Evolutionary conservation across 768 basidiomycete genomes (phyloP), one percentile per base, ranked within the genome.

Genomic region (Hypholoma sublateritium): DNA sequence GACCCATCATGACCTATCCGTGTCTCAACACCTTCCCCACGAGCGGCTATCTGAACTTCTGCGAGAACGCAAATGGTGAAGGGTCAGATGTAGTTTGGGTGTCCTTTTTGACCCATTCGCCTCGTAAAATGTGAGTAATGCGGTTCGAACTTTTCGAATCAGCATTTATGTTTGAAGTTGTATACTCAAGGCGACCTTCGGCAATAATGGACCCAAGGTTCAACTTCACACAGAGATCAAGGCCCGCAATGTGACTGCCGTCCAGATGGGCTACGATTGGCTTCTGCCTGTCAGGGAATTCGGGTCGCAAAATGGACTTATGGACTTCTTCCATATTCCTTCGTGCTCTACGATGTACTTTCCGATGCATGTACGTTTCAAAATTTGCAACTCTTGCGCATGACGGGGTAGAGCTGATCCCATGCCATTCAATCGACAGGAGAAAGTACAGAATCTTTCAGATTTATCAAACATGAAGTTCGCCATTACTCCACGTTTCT

Each of bases 271-370:
- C 42, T 46, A 59, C 45, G 67, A 66, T 55, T 68, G 63, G 62
- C 57, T 68, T 46, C 49, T 68, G 22, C 60, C 61, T 9, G 54
- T 68, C 50, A 65, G 62, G 21, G 65, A 68, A 39, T 62, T 63
- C 48, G 25, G 11, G 25, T 59, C 57, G 49, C 49, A 58, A 7
- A 57, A 65, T 50, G 63, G 64, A 36, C 62, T 59, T 24, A 61
- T 66, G 57, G 59, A 68, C 43, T 32, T 68, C 14, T 64, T 61
- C 46, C 67, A 68, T 56, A 64, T 68, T 12, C 67, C 67, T 14
- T 61, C 67, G 34, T 55, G 59, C 24, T 50, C 60, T 6, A 58
- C 39, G 32, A 19, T 63, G 11, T 54, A 54, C 34, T 36, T 63
- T 19, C 65, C 67, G 32, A 61, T 66, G 57, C 65, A 66, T 52